phyloP scores from a whole-genome alignment of 768 basidiomycete species.

The Suillus weaverae region DNA sequence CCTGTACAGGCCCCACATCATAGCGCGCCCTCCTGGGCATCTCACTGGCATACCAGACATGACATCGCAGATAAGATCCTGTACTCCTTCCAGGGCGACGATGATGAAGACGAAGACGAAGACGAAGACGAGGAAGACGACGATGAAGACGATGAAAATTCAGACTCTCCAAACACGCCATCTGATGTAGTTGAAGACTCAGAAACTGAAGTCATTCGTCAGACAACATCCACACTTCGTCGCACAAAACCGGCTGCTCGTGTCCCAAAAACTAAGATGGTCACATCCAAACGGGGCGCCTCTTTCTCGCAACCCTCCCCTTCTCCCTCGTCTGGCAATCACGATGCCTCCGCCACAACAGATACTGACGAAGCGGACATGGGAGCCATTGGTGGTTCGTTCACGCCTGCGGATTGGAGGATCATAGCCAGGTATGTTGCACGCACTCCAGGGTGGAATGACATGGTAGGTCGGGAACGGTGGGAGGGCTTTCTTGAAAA shows the following conservation, averaged over 20 bases:
- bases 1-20: slow-evolving; percentile 65
- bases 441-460: slow-evolving; percentile 46
- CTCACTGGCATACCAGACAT: slow-evolving; percentile 66
- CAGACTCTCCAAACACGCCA: slow-evolving; percentile 6
- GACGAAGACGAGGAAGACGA: slow-evolving; percentile 36
- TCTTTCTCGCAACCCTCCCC: not conserved
- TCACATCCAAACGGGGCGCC: not conserved
- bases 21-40: slow-evolving; percentile 57
- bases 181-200: slow-evolving; percentile 20
- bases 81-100: slow-evolving; percentile 39
- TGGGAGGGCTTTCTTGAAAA: slow-evolving; percentile 56
- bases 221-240: slow-evolving; percentile 13
- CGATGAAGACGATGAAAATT: slow-evolving; percentile 27
- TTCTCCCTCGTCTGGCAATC: slow-evolving; percentile 1
- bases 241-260: not conserved
- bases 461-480: slow-evolving; percentile 42
- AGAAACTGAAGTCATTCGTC: slow-evolving; percentile 25
- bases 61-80: slow-evolving; percentile 68
- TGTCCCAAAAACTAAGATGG: not conserved
- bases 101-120: slow-evolving; percentile 37
- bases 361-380: slow-evolving; percentile 41
- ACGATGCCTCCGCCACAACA: slow-evolving; percentile 21
- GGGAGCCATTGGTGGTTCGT: slow-evolving; percentile 50
- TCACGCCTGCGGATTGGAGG: slow-evolving; percentile 63
- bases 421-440: slow-evolving; percentile 61